A percentile compares a stretch with the other conserved stretches of the same genome.
Conservation (phyloP, 768 basidiomycete genomes). For the Trametes cingulata region DNA sequence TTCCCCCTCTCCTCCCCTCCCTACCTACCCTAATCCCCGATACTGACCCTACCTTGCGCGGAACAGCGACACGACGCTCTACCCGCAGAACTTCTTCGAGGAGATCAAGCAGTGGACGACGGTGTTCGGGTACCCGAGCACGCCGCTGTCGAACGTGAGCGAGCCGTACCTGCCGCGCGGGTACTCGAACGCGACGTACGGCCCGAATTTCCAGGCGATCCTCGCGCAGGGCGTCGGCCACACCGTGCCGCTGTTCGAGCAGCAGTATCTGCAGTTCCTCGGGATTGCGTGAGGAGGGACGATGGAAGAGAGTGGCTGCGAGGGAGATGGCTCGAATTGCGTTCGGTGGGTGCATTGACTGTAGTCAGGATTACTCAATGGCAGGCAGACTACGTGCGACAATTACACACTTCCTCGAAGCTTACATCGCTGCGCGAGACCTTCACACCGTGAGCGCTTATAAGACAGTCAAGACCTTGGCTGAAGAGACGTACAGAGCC, state of each 20-base stretch:
- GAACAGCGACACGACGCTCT: conserved; percentile 49
- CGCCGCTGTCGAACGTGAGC: conserved; percentile 38
- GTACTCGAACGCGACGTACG: conserved; percentile 51
- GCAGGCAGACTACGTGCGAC: no score
- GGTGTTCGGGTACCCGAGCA: conserved; percentile 47
- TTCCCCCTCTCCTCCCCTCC: no score
- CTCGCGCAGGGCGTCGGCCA: conserved; percentile 51
- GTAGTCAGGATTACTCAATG: no score
- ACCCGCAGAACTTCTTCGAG: conserved; percentile 51
- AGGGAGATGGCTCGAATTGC: no score
- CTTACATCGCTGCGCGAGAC: no score
- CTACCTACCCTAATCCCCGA: no score
- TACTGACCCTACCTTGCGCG: background rate
- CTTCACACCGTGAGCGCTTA: no score
- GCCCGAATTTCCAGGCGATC: conserved; percentile 50
- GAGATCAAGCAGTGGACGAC: conserved; percentile 59
- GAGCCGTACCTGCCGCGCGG: conserved; percentile 45
- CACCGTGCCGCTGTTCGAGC: conserved; percentile 51
- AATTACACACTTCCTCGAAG: no score
- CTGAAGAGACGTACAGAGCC: no score
- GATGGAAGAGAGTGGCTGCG: no score
- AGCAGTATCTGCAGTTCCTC: conserved; percentile 49
- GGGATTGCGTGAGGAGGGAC: conserved; percentile 36
- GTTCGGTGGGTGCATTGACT: no score
- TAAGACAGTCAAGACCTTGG: no score